Base-by-base conservation (phyloP, 345 rosid species). In the Citrus mangshanensis region DNA sequence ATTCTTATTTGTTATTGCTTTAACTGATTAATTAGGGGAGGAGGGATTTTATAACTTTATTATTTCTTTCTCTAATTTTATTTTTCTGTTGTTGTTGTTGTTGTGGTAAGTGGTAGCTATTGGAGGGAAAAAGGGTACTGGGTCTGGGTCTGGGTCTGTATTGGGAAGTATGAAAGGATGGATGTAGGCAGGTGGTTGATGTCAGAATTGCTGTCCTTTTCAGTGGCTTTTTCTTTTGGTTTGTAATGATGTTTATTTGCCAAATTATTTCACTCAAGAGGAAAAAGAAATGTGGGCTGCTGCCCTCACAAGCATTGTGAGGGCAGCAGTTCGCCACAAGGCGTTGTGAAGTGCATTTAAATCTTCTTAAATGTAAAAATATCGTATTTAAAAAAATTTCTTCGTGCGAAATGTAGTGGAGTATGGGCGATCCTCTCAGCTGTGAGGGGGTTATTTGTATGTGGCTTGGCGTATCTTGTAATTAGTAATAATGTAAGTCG, bases 141-240 rank as follows among this genome's bases (percentile, higher is more conserved):
- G 24, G 18, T 13, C 10, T 75, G 73, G 74, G 66, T 72, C 78
- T 73, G 73, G 71, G 66, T 72, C 78, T 73, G 86, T 78, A 71
- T 71, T 83, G 88, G 86, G 79, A 81, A 75, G 79, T 30, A 75
- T 59, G 75, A 83, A 83, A 82, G 73, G 78, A 61, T 6, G 70
- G 59, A 56, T 35, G 73, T 13, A 30, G 34, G 70, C 70, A 14
- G 54, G 51, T 75, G 9, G 38, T n/a, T 40, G 34, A 5, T 77
- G 75, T 69, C 80, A 68, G 74, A 19, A 10, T 51, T 58, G 67
- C 38, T 58, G 68, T 69, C 21, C 68, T 68, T 68, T 28, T 40
- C 68, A 68, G 75, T 42, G 60, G 24, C 38, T 40, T 77, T 38
- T 70, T 77, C 28, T 70, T 66, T 70, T 49, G 22, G 32, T 54